Conservation (phyloP, 108 stramenopile genomes). For the Cyclotella baltica region DNA sequence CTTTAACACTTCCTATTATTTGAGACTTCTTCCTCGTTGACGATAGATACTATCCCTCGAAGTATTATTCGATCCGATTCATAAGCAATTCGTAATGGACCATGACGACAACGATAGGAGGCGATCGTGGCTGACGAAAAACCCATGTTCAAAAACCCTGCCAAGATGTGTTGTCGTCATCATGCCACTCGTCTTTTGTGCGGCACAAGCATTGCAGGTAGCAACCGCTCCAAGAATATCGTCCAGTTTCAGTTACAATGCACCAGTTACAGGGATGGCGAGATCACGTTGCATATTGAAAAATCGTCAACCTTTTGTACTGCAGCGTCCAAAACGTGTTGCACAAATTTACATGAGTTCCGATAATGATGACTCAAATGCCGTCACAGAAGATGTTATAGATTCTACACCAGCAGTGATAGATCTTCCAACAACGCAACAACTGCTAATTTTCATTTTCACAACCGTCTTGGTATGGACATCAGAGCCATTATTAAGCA, state of each 20-base stretch:
- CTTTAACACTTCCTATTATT: too few relatives aligned
- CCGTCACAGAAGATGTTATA: neutral
- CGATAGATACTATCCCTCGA: too few relatives aligned
- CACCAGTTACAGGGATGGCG: neutral
- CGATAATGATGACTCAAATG: neutral
- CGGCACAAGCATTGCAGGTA: neutral
- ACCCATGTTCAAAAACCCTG: neutral
- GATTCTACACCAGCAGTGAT: slow-evolving; percentile 1
- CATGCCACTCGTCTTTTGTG: neutral
- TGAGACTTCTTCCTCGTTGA: too few relatives aligned
- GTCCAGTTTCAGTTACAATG: neutral
- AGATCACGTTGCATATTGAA: neutral
- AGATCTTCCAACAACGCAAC: slow-evolving; percentile 4
- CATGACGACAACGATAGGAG: neutral
- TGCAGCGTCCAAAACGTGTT: neutral
- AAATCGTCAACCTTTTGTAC: neutral
- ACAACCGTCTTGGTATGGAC: slow-evolving; percentile 83
- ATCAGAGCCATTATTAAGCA: slow-evolving; percentile 79
- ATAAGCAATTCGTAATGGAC: slow-evolving; percentile 8
- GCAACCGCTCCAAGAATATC: neutral
- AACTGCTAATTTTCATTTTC: slow-evolving; percentile 56
- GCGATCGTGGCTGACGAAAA: neutral
- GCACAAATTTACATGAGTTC: neutral
- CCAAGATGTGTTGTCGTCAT: neutral
- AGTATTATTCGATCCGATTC: too few relatives aligned